Conservation (phyloP, 1,139 yeast species). For the Tardiomyces blankii region DNA sequence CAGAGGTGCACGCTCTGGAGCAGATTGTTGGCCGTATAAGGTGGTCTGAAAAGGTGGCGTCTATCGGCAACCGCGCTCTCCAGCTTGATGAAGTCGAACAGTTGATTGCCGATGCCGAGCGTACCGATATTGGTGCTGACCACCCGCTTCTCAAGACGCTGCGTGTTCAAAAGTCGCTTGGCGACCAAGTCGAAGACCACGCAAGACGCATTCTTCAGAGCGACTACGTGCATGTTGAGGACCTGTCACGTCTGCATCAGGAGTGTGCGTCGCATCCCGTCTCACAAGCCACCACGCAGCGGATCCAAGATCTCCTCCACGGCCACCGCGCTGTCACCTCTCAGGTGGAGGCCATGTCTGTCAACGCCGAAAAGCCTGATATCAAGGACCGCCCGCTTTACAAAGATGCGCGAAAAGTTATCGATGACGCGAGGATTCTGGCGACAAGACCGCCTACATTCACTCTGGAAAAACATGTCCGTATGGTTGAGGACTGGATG, state of each 20-base stretch:
- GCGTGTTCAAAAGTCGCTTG: conserved; percentile 9
- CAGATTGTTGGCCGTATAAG: conserved; percentile 36
- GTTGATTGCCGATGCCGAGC: conserved; percentile 34
- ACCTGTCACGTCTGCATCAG: conserved; percentile 2
- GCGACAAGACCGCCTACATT: conserved; percentile 10
- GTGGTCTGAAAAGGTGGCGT: conserved; percentile 32
- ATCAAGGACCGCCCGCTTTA: conserved; percentile 23
- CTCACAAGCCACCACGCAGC: background rate
- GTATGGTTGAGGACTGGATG: conserved; percentile 32
- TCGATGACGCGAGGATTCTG: conserved; percentile 17
- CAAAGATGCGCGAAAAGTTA: conserved; percentile 15
- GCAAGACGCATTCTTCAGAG: conserved; percentile 6
- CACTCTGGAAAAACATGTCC: conserved; percentile 12
- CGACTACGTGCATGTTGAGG: conserved; percentile 6
- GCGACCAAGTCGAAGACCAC: conserved; percentile 14
- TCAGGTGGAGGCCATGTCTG: conserved; percentile 6
- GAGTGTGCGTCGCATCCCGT: background rate
- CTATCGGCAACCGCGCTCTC: background rate
- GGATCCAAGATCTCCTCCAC: background rate
- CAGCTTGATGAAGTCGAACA: conserved; percentile 27
- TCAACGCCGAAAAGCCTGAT: conserved; percentile 16
- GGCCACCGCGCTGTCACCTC: background rate
- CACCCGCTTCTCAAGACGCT: conserved; percentile 13
- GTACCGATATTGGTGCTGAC: conserved; percentile 20
- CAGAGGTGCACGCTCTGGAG: conserved; percentile 39